Evolutionary conservation across 2,329 filamentous ascomycete species (phyloP).

Genomic region (Sclerotinia glacialis): DNA sequence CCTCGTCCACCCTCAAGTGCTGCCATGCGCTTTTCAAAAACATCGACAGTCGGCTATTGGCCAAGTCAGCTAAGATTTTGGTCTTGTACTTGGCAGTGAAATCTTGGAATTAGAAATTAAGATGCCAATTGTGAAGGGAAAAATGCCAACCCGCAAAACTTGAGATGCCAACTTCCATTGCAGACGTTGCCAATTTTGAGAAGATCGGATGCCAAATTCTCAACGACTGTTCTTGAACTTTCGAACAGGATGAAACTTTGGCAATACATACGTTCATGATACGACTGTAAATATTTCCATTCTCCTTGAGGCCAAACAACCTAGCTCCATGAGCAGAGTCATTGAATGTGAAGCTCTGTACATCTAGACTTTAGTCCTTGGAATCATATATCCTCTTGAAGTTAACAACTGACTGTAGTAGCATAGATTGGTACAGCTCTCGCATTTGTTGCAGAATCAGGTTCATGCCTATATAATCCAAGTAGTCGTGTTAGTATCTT

Average conservation of each 20-base stretch:
- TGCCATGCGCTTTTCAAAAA: constrained; percentile 95
- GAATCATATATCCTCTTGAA: background rate
- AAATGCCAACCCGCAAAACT: background rate
- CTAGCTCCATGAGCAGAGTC: constrained; percentile 93
- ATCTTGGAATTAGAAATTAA: background rate
- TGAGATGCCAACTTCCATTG: constrained; percentile 13
- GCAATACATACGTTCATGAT: constrained; percentile 74
- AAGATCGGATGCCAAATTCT: constrained; percentile 18
- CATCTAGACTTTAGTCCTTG: constrained; percentile 24
- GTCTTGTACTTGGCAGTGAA: constrained; percentile 15
- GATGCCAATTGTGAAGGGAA: constrained; percentile 6
- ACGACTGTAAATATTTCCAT: constrained; percentile 92
- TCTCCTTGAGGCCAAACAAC: constrained; percentile 94
- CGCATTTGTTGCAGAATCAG: constrained; percentile 78
- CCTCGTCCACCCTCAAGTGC: constrained; percentile 88
- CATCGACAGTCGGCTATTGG: constrained; percentile 77
- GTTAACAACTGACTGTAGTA: constrained; percentile 57
- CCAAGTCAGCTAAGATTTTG: constrained; percentile 19
- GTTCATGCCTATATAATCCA: constrained; percentile 60
- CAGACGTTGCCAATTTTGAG: constrained; percentile 15
- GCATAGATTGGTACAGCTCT: constrained; percentile 96
- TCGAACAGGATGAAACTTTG: background rate
- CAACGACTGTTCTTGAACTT: background rate
- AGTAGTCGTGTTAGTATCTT: constrained; percentile 23
- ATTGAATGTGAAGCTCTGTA: constrained; percentile 85